Conservation (phyloP, 768 basidiomycete species). For the Mycena epipterygia region DNA sequence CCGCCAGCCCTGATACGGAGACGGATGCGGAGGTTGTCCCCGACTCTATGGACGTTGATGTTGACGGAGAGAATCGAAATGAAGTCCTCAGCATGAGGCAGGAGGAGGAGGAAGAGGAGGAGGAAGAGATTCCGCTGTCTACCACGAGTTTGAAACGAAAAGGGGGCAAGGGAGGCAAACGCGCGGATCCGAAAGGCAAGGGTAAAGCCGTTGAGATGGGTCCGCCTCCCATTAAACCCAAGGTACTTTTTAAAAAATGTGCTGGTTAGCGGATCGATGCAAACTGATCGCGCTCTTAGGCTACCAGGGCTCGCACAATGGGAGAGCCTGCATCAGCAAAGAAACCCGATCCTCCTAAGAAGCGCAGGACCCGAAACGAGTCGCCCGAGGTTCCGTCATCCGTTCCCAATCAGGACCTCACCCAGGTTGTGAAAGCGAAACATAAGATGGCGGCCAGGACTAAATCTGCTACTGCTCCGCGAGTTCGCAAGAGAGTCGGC, state of each 20-base stretch:
- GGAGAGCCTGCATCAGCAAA: neutral
- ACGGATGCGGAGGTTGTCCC: slow-evolving; percentile 18
- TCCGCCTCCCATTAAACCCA: slow-evolving; percentile 16
- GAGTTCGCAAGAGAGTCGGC: slow-evolving; percentile 19
- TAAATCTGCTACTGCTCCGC: slow-evolving; percentile 11
- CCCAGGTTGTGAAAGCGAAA: slow-evolving; percentile 25
- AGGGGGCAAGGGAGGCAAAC: neutral
- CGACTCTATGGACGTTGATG: slow-evolving; percentile 26
- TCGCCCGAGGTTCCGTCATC: slow-evolving; percentile 67
- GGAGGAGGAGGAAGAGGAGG: slow-evolving; percentile 40
- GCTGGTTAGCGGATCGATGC: neutral
- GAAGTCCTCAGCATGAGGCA: slow-evolving; percentile 45
- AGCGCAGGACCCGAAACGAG: slow-evolving; percentile 40
- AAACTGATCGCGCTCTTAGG: neutral
- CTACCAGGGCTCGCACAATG: neutral
- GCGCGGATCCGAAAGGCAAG: slow-evolving; percentile 21
- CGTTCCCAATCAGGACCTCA: slow-evolving; percentile 65
- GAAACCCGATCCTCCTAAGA: slow-evolving; percentile 8
- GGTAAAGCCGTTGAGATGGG: slow-evolving; percentile 30
- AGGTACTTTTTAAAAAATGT: slow-evolving; percentile 21
- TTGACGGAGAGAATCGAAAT: slow-evolving; percentile 39
- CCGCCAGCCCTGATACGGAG: slow-evolving; percentile 23
- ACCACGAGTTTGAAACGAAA: neutral
- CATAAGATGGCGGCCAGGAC: slow-evolving; percentile 16
- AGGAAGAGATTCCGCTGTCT: slow-evolving; percentile 61